phyloP scores from a whole-genome alignment of 305 asterid genomes.

The Solanum aculeatissimum region DNA sequence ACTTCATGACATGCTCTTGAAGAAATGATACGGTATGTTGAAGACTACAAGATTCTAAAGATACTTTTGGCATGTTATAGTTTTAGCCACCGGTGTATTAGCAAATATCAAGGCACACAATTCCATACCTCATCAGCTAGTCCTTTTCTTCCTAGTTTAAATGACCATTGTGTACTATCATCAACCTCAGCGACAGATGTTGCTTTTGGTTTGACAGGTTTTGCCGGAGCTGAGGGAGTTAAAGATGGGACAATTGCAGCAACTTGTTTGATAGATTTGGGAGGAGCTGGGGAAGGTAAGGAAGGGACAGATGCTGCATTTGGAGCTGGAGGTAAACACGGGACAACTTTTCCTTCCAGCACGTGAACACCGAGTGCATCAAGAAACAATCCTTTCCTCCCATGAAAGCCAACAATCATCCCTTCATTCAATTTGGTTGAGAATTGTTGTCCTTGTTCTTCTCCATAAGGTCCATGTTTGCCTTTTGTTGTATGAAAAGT shows the following conservation, averaged over 20 bases:
- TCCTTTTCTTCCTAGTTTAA: conserved; percentile 30
- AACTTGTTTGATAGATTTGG: neutral
- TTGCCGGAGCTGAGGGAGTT: neutral
- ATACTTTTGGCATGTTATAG: neutral
- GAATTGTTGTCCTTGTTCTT: conserved; percentile 58
- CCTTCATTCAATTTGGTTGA: conserved; percentile 51
- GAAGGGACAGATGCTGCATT: neutral
- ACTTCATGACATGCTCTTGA: neutral
- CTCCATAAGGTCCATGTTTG: conserved; percentile 70
- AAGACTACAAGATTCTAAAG: neutral
- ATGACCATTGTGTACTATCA: conserved; percentile 28
- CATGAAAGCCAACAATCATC: conserved; percentile 58
- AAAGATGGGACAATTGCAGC: neutral
- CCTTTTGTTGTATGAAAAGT: conserved; percentile 66
- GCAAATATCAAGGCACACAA: neutral
- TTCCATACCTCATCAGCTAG: conserved; percentile 38
- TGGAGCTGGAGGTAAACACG: neutral
- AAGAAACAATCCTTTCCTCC: conserved; percentile 63
- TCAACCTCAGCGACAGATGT: neutral
- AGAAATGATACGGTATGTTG: neutral
- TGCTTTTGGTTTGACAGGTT: conserved; percentile 7
- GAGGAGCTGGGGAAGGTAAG: neutral
- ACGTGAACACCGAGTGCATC: conserved; percentile 69
- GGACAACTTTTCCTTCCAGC: conserved; percentile 27
- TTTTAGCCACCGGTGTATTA: neutral